phyloP scores from a whole-genome alignment of 2,329 filamentous ascomycete species.

The Scytalidium sp. region DNA sequence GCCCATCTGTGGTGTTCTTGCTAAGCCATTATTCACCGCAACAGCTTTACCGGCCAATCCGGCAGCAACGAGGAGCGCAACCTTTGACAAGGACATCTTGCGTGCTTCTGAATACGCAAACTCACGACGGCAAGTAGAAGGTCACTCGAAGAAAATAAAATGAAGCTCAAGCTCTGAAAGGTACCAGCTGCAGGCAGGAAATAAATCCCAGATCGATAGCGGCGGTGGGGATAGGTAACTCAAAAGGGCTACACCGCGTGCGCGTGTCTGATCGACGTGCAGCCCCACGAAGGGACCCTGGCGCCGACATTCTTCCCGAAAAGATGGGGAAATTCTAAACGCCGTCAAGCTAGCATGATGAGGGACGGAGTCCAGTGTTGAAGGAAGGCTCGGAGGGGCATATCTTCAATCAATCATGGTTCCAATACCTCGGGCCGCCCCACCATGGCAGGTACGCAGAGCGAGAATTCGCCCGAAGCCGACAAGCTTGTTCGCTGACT shows the following conservation, averaged over 20 bases:
- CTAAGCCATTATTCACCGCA: conserved; percentile 31
- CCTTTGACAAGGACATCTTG: not conserved
- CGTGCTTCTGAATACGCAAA: not conserved
- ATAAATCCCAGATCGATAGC: not conserved
- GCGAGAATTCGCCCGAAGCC: not conserved
- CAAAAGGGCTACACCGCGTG: not conserved
- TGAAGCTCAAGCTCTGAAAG: not conserved
- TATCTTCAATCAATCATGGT: not conserved
- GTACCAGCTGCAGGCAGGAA: not conserved
- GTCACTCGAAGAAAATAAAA: not conserved
- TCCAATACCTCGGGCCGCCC: not conserved
- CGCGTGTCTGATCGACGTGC: not conserved
- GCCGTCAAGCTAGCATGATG: not conserved
- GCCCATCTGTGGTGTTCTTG: conserved; percentile 33
- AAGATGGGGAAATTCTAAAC: not conserved
- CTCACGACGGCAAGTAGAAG: not conserved
- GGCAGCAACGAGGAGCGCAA: not conserved
- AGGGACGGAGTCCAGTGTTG: not conserved
- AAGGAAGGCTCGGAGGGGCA: not conserved
- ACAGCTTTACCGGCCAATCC: not conserved
- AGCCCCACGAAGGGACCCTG: not conserved
- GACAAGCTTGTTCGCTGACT: too few species aligned
- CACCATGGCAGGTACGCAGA: not conserved
- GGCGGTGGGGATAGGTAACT: not conserved
- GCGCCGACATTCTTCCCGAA: not conserved